Base-by-base conservation (phyloP, 2,329 filamentous ascomycete species). In the Spiromastix sp. region DNA sequence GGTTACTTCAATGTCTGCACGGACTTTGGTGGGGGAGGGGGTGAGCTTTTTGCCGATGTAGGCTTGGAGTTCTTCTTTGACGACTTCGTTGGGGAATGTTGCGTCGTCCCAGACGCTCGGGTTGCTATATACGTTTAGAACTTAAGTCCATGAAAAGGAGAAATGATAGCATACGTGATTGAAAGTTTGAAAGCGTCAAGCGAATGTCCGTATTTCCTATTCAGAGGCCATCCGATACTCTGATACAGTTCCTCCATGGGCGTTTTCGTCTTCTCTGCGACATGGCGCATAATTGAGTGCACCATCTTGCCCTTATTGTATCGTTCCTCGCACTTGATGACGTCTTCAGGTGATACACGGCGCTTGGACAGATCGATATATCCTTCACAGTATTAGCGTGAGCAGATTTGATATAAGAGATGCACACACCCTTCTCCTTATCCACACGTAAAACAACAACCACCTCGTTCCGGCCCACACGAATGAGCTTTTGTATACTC, bases 281-380 rank as follows among this genome's bases (percentile, higher is more conserved):
- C 91, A 63, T 98, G 91, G 61, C 89, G 81, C 84, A 98, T 89
- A 64, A 98, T 95, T 36, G 85, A 93, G 66, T 98, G 91, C 26
- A 96, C 91, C 72, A 94, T 93, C 72, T 98, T 98, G 71, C 85
- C 85, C 79, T 98, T 98, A 77, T 98, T 98, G 74, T 95, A 98
- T 51, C 91, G 79, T 70, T 98, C 91, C 61, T 98, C 91, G 61
- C 93, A 98, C 70, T 95, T 95, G 51, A 94, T 73, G 45, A 96
- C 91, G 68, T 98, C 91, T 62, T 98, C 91, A 29, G 91, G 83
- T 28, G 87, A 95, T 41, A 98, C 91, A 69, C 91, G 82, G 58
- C 91, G 87, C 73, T 98, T 98, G 44, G 86, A 94, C 59, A 98
- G 70, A 80, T 98, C 91, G 55, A 98, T 98, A 60, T 98, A 98